Conservation (phyloP, 1,284 basidiomycete genomes). For the Leccinum brunneo-olivaceum region DNA sequence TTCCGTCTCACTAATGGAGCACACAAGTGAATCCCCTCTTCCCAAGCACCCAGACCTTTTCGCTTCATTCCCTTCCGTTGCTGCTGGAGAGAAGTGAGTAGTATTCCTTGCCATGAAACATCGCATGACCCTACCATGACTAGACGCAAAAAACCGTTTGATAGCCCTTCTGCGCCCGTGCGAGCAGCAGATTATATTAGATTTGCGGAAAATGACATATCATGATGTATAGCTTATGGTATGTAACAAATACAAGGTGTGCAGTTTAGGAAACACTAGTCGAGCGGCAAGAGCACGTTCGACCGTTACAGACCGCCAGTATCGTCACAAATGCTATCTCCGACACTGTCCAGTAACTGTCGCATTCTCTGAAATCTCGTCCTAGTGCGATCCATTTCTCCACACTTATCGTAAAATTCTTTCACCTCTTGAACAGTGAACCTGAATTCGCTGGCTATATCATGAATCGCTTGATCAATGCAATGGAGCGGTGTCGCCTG, state of each 20-base stretch:
- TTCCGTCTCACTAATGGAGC: conserved; percentile 6
- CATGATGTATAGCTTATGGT: conserved; percentile 7
- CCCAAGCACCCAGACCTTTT: conserved; percentile 99
- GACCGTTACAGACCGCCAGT: conserved; percentile 10
- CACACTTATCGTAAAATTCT: conserved; percentile 64
- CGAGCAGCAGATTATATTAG: conserved; percentile 61
- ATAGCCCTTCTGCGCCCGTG: conserved; percentile 70
- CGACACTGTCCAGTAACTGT: conserved; percentile 41
- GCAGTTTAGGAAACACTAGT: no score
- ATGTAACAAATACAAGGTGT: no score
- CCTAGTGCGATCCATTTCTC: conserved; percentile 59
- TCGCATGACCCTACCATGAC: conserved; percentile 3
- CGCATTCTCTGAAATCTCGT: conserved; percentile 61
- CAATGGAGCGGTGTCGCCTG: conserved; percentile 40
- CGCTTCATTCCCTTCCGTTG: conserved; percentile 91
- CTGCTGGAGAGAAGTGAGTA: conserved; percentile 91
- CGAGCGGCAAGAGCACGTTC: background rate
- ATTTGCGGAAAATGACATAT: conserved; percentile 31
- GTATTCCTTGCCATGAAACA: background rate
- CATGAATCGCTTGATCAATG: conserved; percentile 52
- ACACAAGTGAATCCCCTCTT: conserved; percentile 71
- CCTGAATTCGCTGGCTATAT: conserved; percentile 57
- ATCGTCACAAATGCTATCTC: conserved; percentile 28
- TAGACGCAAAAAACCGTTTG: conserved; percentile 69
- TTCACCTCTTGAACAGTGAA: conserved; percentile 69